Evolutionary conservation across 169 alveolate genomes (phyloP), one percentile per base, ranked within the genome.

Genomic region (Plasmodium malariae): DNA sequence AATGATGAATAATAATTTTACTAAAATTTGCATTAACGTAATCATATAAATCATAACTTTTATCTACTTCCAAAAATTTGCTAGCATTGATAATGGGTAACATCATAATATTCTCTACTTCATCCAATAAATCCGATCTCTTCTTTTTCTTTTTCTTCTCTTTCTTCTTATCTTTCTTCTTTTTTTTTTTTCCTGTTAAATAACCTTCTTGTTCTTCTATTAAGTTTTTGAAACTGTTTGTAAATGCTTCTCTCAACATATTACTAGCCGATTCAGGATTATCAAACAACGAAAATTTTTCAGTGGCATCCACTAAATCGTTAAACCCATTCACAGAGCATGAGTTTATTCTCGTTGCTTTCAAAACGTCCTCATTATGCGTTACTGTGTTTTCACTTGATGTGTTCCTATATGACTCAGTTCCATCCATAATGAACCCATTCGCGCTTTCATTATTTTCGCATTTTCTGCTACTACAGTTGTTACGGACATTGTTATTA

Each of bases 11-110:
- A 57, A 83, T 83, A 65, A 83, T 83, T 67, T 48, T 83, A 32
- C 48, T 67, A 43, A 83, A 83, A 70, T 83, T 83, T 65, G 65
- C 91, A 67, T 49, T 83, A 51, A 83, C 91, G 67, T 83, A 83
- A 57, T 83, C 83, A 28, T 83, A 83, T 43, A 83, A 34, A 45
- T 67, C 91, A 7, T 30, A 19, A 43, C 32, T 67, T 5, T 36
- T 67, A 7, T 67, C 71, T 26, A 54, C 54, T 21, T 9, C 59
- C 37, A 37, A 49, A 80, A 45, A 3, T 4, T 40, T 67, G n/a
- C 28, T 51, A 32, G 14, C 28, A 43, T 48, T 48, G 17, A 28
- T 67, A 45, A 57, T 83, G 43, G 72, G 32, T 7, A 83, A 34
- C 2, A 11, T 24, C 26, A 34, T 19, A 19, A 36, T 67, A 7